A percentile compares a stretch with the other conserved stretches of the same genome.
phyloP scores from a whole-genome alignment of 768 basidiomycete species.

The Gautieria morchelliformis region DNA sequence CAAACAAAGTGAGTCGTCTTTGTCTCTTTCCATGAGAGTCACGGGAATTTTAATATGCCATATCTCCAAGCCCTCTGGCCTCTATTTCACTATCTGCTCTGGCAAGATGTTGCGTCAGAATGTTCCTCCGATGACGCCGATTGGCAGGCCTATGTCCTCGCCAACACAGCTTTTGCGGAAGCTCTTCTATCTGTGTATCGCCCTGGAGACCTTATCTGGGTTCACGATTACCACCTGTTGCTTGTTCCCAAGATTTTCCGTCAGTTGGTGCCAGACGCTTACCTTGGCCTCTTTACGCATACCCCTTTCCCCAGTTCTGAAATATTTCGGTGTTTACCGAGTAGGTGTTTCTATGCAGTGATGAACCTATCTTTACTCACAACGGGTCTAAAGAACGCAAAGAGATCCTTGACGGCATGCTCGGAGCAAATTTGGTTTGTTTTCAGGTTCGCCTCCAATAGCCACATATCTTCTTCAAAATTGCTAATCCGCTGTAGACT shows the following conservation, averaged over 20 bases:
- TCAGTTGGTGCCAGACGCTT: slow-evolving; percentile 47
- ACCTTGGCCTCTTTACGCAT: slow-evolving; percentile 90
- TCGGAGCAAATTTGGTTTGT: slow-evolving; percentile 91
- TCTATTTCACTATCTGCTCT: slow-evolving; percentile 94
- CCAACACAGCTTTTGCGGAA: slow-evolving; percentile 76
- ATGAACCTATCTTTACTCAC: background rate
- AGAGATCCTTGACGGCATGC: slow-evolving; percentile 96
- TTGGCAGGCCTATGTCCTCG: slow-evolving; percentile 73
- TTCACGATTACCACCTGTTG: slow-evolving; percentile 93
- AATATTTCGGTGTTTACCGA: slow-evolving; percentile 87
- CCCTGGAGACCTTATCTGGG: slow-evolving; percentile 89
- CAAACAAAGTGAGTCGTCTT: slow-evolving; percentile 72
- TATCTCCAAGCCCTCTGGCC: slow-evolving; percentile 80
- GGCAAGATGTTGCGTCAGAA: slow-evolving; percentile 92
- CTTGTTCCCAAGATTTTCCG: slow-evolving; percentile 83
- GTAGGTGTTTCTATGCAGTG: slow-evolving; percentile 35
- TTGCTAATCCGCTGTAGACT: slow-evolving; percentile 36
- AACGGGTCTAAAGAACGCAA: slow-evolving; percentile 47
- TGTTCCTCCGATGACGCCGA: slow-evolving; percentile 67
- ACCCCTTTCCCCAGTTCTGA: slow-evolving; percentile 97
- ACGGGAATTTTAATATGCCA: background rate
- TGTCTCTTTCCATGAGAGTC: background rate
- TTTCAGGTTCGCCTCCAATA: slow-evolving; percentile 52
- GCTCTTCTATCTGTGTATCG: slow-evolving; percentile 41
- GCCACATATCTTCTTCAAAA: background rate